Evolutionary conservation across 83 land plant genomes (phyloP), one percentile per base, ranked within the genome.

Genomic region (Diphasiastrum complanatum): DNA sequence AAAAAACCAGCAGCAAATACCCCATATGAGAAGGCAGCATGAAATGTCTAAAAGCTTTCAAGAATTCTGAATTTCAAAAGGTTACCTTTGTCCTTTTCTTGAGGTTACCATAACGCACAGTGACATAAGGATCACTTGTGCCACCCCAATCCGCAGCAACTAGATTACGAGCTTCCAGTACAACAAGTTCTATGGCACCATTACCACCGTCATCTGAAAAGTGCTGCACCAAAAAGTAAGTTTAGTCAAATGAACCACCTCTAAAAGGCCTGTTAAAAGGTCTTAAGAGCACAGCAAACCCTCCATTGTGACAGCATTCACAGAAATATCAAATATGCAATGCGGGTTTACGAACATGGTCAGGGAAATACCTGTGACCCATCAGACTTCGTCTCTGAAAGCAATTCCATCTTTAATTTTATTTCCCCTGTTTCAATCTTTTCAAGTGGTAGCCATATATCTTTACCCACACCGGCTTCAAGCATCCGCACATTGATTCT

Each of bases 121-220:
- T n/a, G n/a, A n/a, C n/a, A n/a, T 66, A 75, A 12, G 78, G 78
- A 47, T 75, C 78, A 63, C 78, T 75, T 11, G 78, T 75, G 1
- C 78, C 78, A 32, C 72, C 50, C 68, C 75, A 68, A 43, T 75
- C 78, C 25, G 78, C 78, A 18, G 68, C 78, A 41, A 75, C 67
- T 1, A 75, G 57, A 57, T 75, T 74, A 22, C 73, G 62, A 2
- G 78, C 78, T 61, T 75, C 74, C 53, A 75, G 60, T 16, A 75
- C 46, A 3, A 62, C 62, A 33, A 75, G 16, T 56, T 69, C 74
- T 34, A 75, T 53, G 19, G 35, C 29, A 3, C 30, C 14, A 24
- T 2, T 5, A 60, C 14, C 40, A 60, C 71, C 47, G 45, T 49
- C 51, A 45, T 65, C 55, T 43, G 31, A 3, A 26, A 18, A n/a